phyloP scores from a whole-genome alignment of 768 basidiomycete genomes.

The Mycena galericulata region DNA sequence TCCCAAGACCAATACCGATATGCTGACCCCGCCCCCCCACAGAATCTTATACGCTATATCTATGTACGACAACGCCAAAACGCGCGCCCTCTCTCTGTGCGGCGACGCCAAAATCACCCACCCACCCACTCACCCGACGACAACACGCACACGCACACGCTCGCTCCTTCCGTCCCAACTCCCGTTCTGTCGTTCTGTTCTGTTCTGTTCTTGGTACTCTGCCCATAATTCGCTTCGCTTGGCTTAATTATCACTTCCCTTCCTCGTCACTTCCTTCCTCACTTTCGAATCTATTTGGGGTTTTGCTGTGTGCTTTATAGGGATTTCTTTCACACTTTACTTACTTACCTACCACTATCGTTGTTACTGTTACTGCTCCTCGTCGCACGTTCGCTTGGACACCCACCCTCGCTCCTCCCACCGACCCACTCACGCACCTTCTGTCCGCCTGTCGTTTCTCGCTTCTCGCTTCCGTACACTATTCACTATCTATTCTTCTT shows the following conservation, averaged over 20 bases:
- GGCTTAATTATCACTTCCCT: too few relatives aligned
- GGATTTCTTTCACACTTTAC: background rate
- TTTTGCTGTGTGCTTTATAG: background rate
- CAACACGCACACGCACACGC: background rate
- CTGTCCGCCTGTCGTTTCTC: too few relatives aligned
- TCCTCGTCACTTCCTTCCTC: too few relatives aligned
- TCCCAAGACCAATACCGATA: background rate
- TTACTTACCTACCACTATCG: background rate
- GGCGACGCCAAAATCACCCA: background rate
- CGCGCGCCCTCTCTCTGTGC: background rate
- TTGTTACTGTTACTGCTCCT: too few relatives aligned
- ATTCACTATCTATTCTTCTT: background rate
- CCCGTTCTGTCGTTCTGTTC: too few relatives aligned
- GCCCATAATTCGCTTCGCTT: too few relatives aligned
- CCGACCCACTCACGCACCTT: too few relatives aligned
- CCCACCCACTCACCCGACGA: background rate
- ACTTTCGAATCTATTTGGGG: too few relatives aligned
- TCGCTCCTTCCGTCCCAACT: too few relatives aligned
- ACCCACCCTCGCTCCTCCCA: background rate
- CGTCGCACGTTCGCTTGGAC: background rate
- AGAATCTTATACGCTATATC: conserved; percentile 13
- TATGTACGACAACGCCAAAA: background rate
- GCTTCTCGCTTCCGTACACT: background rate
- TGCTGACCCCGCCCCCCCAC: background rate
- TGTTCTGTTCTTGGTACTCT: too few relatives aligned